Evolutionary conservation across 495 filamentous ascomycete species (phyloP).

Genomic region (Lepidopterella palustris): DNA sequence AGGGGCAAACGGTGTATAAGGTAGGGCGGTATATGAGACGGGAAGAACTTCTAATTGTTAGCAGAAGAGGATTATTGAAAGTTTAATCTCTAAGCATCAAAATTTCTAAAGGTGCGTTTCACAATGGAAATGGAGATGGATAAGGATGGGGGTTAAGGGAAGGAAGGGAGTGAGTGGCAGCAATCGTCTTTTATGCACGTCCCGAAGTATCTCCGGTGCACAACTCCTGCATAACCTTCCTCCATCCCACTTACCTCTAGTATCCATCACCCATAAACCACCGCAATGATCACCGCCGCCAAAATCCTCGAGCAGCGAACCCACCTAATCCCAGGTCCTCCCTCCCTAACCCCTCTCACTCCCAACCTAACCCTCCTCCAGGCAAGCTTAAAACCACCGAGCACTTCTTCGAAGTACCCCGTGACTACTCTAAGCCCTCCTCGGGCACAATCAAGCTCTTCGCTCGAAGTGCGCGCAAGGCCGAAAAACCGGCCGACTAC

Average conservation of each 20-base stretch:
- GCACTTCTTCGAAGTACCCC: conserved; percentile 77
- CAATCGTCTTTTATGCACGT: not conserved
- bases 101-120: no score
- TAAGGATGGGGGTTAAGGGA: not conserved
- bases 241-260: not conserved
- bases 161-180: not conserved
- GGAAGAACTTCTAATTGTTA: no score
- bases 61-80: no score
- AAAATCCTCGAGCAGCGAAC: conserved; percentile 36
- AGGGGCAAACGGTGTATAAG: no score
- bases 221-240: not conserved
- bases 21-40: no score
- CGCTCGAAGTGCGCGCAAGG: conserved; percentile 60
- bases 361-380: conserved; percentile 27
- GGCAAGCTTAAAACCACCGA: conserved; percentile 73
- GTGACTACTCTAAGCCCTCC: conserved; percentile 60
- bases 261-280: not conserved
- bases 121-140: no score
- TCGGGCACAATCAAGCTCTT: conserved; percentile 64
- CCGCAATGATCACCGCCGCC: conserved; percentile 28
- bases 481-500: conserved; percentile 54
- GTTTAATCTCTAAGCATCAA: no score
- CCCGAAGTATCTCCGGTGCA: not conserved
- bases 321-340: conserved; percentile 33
- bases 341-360: not conserved